Base-by-base conservation (phyloP, 306 rosid genomes). In the Fragaria vesca region DNA sequence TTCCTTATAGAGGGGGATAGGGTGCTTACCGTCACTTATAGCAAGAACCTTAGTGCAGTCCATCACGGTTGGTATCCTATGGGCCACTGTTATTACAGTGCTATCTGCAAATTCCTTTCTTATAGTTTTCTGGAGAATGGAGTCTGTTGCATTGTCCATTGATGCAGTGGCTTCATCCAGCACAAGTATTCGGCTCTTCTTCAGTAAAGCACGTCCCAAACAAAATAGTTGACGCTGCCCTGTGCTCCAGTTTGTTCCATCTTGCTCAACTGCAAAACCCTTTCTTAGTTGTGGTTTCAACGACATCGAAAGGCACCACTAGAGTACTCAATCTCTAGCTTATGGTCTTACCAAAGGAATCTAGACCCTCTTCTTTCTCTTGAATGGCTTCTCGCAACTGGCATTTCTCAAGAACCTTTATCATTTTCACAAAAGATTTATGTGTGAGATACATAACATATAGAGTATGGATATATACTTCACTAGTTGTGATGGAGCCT, bases 111-210 rank as follows among this genome's bases (percentile, higher is more conserved):
- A 83, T 74, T 62, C 83, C 17, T 40, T 83, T 51, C 80, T 66
- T 50, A 83, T 83, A 52, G 80, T 83, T 52, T 70, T 69, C 30
- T 74, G 83, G 12, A 83, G 74, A 54, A 74, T 34, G 17, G 50
- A 72, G 9, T 78, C 83, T 12, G 86, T 83, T 55, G 80, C 40
- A 28, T 75, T 79, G 83, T 83, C 86, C 68, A 79, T 79, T 24
- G 83, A 83, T 3, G 83, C 83, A 20, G 86, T 83, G 58, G 83
- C 86, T 65, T 83, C 86, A 38, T 83, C 86, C 0, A 79, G 83
- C 0, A 75, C 81, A 11, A 83, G 66, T 30, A 83, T 70, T 36
- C 62, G 45, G 52, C 86, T 83, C 69, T 66, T 70, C 83, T 83
- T 75, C 74, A 83, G 30, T 46, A 83, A 20, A 16, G 86, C 80